Evolutionary conservation across 768 basidiomycete genomes (phyloP), one percentile per base, ranked within the genome.

Genomic region (Tylopilus balloui): DNA sequence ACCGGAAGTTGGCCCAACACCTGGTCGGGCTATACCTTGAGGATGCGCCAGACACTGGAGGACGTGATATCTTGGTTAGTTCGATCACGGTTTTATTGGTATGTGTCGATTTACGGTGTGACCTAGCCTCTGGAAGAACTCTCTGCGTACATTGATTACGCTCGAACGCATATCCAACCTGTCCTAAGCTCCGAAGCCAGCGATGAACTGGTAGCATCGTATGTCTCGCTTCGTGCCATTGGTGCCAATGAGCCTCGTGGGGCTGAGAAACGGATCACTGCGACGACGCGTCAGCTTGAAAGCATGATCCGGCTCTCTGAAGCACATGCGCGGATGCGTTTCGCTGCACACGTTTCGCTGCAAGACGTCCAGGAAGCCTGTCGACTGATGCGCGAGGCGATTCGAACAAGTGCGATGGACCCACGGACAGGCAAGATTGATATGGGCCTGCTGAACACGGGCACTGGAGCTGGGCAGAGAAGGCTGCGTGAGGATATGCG

Each of bases 401-500:
- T 99, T 69, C 82, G 91, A 59, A 92, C 94, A 53, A 85, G 84
- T 53, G 92, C 92, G 34, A 94, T 95, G 77, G 94, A 98, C 68
- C 95, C 95, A 10, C 77, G 89, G 20, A 97, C 94, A 12, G 95
- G 95, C 45, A 92, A 94, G 77, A 95, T 97, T 63, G 94, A 98
- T 67, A 89, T 97, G 81, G 90, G 93, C 46, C 67, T 99, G 63
- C 78, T 99, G 58, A 94, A 92, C 64, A 94, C 92, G 3, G 96
- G 96, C 2, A 91, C 92, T 3, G 92, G 90, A 2, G 76, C 81
- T 44, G 88, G 92, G 21, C 88, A 94, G 70, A 75, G 92, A 57
- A 85, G 84, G 66, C 61, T 95, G 69, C 78, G 84, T 38, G 90
- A 88, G n/a, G 94, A 96, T 67, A 84, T 98, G 78, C 81, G 87